These are phyloP conservation scores for Thermomyces lanuginosus DNA, from an alignment of 2,329 filamentous ascomycete genomes.

Conservation along the genomic window DNA sequence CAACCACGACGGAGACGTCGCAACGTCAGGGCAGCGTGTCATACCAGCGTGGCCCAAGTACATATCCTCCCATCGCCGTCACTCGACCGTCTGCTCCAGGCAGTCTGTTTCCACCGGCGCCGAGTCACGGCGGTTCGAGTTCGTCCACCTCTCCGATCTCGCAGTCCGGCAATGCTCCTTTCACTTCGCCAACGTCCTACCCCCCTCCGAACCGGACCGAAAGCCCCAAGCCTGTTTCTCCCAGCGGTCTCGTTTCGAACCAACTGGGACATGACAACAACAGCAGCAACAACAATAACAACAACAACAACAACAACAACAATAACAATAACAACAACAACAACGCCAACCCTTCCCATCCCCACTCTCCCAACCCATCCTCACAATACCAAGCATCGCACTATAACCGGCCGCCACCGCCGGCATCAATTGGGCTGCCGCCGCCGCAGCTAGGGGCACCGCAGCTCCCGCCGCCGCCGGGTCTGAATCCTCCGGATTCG, in stretches of 20 bases:
- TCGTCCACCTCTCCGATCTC: slow-evolving; percentile 40
- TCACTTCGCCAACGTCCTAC: slow-evolving; percentile 44
- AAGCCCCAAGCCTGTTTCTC: slow-evolving; percentile 61
- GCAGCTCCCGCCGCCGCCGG: slow-evolving; percentile 29
- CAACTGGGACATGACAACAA: slow-evolving; percentile 22
- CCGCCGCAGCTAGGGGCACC: slow-evolving; percentile 24
- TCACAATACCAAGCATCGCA: slow-evolving; percentile 29
- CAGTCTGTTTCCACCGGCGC: slow-evolving; percentile 47
- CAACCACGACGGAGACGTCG: slow-evolving; percentile 33
- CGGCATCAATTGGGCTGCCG: slow-evolving; percentile 17
- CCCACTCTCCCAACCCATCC: slow-evolving; percentile 27
- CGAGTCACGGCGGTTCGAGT: slow-evolving; percentile 40
- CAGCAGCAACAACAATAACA: no score
- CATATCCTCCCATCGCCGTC: slow-evolving; percentile 56
- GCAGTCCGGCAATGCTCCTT: slow-evolving; percentile 22
- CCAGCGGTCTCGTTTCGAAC: slow-evolving; percentile 25
- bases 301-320: no score
- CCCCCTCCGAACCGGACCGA: slow-evolving; percentile 62
- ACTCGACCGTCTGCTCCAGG: slow-evolving; percentile 33
- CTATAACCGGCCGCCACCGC: slow-evolving; percentile 12
- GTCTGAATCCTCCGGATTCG: slow-evolving; percentile 26
- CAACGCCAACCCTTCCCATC: no score
- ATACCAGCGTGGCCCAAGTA: slow-evolving; percentile 53
- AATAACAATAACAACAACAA: no score
- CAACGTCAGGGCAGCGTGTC: slow-evolving; percentile 29